Evolutionary conservation across 1,139 yeast genomes (phyloP).

Genomic region (Petasospora rhodanensis): DNA sequence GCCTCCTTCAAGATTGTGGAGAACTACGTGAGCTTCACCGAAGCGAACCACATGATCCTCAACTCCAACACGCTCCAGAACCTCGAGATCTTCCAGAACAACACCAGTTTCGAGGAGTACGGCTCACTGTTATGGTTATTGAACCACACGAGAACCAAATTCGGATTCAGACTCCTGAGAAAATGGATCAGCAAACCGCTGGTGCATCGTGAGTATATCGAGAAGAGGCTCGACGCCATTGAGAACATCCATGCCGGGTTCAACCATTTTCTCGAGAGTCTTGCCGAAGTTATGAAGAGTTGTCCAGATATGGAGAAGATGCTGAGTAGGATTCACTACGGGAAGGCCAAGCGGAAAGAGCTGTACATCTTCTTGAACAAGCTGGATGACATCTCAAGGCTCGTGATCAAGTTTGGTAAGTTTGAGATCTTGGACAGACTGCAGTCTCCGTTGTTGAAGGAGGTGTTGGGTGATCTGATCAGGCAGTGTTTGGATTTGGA

Average conservation of each 20-base stretch:
- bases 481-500: constrained; percentile 17
- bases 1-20: constrained; percentile 49
- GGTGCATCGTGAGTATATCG: constrained; percentile 45
- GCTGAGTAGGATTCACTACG: constrained; percentile 65
- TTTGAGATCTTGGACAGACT: constrained; percentile 23
- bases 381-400: constrained; percentile 34
- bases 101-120: constrained; percentile 46
- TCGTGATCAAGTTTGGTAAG: constrained; percentile 29
- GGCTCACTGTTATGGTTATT: constrained; percentile 79
- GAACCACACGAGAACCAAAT: constrained; percentile 73
- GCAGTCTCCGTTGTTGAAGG: constrained; percentile 29
- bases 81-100: constrained; percentile 68
- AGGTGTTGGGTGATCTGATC: constrained; percentile 29
- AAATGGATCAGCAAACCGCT: constrained; percentile 79
- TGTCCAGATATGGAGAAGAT: constrained; percentile 67
- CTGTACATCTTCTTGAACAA: constrained; percentile 54
- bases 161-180: constrained; percentile 63
- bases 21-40: constrained; percentile 48
- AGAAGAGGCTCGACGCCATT: constrained; percentile 59
- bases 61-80: constrained; percentile 65
- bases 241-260: constrained; percentile 47
- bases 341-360: constrained; percentile 61
- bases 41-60: constrained; percentile 56
- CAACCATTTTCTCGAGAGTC: constrained; percentile 48
- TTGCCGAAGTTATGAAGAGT: constrained; percentile 40